These are phyloP conservation scores for Salix suchowensis DNA, from an alignment of 345 rosid genomes.

Conservation along the genomic window DNA sequence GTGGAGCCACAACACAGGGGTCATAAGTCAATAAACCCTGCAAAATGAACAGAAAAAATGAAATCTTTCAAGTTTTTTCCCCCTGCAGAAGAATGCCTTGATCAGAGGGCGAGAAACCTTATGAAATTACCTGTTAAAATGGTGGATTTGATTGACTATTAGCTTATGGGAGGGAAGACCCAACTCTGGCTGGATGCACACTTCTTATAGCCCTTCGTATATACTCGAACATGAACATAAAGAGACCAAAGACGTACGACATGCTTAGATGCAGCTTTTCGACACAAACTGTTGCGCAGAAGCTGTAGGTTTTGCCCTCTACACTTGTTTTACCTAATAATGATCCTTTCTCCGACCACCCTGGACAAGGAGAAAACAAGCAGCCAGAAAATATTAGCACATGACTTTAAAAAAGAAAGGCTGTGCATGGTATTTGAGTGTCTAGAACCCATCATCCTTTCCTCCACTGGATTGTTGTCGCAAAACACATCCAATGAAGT, in stretches of 20 bases:
- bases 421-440: too few relatives aligned
- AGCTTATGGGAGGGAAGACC: conserved; percentile 43
- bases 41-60: neutral
- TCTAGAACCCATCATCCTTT: too few relatives aligned
- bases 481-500: too few relatives aligned
- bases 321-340: conserved; percentile 21
- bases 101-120: neutral
- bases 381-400: too few relatives aligned
- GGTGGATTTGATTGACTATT: conserved; percentile 1
- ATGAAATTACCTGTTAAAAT: conserved; percentile 3
- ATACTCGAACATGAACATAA: conserved; percentile 49
- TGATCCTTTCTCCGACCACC: conserved; percentile 38
- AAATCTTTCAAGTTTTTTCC: neutral
- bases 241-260: conserved; percentile 52
- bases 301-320: conserved; percentile 29
- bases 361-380: conserved; percentile 29
- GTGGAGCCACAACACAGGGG: neutral
- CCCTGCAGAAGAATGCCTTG: neutral
- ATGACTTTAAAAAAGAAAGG: too few relatives aligned
- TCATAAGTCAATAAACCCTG: conserved; percentile 8
- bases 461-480: too few relatives aligned
- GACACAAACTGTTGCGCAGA: conserved; percentile 11
- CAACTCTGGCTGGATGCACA: conserved; percentile 56
- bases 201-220: conserved; percentile 42
- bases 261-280: conserved; percentile 47